Conservation (phyloP, 2,329 filamentous ascomycete species). For the Grosmannia huntii region DNA sequence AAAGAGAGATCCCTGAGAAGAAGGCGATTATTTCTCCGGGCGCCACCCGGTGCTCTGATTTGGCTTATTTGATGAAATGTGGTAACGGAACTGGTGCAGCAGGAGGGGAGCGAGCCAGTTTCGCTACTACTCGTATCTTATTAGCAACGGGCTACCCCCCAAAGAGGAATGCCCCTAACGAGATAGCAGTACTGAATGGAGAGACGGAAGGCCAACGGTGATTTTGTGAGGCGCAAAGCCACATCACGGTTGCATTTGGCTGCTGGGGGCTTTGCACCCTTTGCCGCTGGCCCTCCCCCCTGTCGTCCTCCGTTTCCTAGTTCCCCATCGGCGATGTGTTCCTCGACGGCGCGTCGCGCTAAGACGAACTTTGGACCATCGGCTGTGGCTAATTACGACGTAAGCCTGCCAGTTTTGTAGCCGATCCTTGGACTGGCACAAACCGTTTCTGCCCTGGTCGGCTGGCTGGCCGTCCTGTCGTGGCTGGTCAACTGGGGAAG, state of each 20-base stretch:
- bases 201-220: not conserved
- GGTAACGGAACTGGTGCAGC: not conserved
- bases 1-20: not conserved
- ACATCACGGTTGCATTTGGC: not conserved
- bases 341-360: constrained; percentile 1
- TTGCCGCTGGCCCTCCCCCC: not conserved
- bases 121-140: too few species aligned
- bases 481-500: too few species aligned
- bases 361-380: not conserved
- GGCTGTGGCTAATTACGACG: not conserved
- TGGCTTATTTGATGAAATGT: not conserved
- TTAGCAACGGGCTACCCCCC: not conserved
- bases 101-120: too few species aligned
- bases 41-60: not conserved
- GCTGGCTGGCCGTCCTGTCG: not conserved
- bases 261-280: too few species aligned
- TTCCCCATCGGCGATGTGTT: constrained; percentile 1
- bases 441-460: not conserved
- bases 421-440: not conserved
- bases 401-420: not conserved
- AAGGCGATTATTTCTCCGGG: constrained; percentile 1
- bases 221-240: not conserved
- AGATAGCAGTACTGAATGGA: too few species aligned
- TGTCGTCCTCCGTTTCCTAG: not conserved
- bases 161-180: not conserved